Base-by-base conservation (phyloP, 2,329 filamentous ascomycete genomes). In the Amauroascus verrucosus region DNA sequence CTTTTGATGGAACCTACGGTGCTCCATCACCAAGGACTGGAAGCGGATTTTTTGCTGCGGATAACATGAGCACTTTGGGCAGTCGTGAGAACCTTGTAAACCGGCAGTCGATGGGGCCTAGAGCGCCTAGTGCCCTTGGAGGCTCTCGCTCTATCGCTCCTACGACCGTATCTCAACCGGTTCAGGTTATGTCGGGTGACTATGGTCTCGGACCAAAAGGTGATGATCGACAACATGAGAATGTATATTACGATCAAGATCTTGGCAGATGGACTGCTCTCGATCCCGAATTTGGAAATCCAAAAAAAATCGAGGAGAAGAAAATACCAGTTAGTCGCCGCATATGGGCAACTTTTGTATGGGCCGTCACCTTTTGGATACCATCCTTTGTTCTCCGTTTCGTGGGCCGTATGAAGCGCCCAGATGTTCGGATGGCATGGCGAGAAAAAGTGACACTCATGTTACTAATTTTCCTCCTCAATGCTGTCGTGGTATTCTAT, bases 391-490 rank as follows among this genome's bases (percentile, higher is more conserved):
- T 86, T 1, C 81, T 98, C 14, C 79, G 80, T n/a, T 84, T 77
- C 56, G 64, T 97, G 54, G 93, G 93, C 30, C 86, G 91, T 20
- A 98, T 98, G 93, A 94, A 95, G 72, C 84, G 93, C 53, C 93
- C 90, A 1, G 93, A 98, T 71, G 88, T 98, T 7, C 86, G 93
- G 24, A 86, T 96, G 81, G 93, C 93, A 0, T 98, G 93, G 93
- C 81, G 93, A 69, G 93, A 98, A 65, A 98, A 98, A 71, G 49
- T 98, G 9, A 85, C 93, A 0, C 75, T 98, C 9, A 82, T 90
- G 45, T 75, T 86, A 55, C 63, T 95, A 50, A 97, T 98, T 61
- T 66, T 86, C 28, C 62, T 98, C 11, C 71, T 95, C 60, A 98
- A 98, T 70, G 88, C 67, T 37, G 65, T 80, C 26, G 80, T 98